phyloP scores from a whole-genome alignment of 2,329 filamentous ascomycete genomes.

The Epichloe glyceriae region DNA sequence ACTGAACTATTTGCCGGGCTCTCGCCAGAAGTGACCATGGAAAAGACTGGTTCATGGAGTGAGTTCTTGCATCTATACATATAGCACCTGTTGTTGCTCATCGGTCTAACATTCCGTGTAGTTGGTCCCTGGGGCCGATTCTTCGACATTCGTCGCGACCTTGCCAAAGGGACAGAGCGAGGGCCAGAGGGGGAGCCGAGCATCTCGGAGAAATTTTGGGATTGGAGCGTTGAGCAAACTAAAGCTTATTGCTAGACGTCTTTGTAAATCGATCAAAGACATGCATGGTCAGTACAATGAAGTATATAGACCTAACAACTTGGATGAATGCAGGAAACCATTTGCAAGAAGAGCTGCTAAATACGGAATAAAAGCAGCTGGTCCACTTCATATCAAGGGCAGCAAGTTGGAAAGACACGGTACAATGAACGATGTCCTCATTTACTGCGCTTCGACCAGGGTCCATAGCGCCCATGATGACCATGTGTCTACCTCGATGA shows the following conservation, averaged over 20 bases:
- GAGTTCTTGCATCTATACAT: rapidly evolving
- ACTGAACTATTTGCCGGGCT: constrained; percentile 34
- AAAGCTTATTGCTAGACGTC: background rate
- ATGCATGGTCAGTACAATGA: too few relatives aligned
- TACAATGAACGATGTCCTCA: too few relatives aligned
- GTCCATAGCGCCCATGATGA: too few relatives aligned
- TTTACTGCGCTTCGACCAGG: too few relatives aligned
- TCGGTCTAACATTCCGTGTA: constrained; percentile 3
- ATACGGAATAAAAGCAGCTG: too few relatives aligned
- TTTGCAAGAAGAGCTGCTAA: too few relatives aligned
- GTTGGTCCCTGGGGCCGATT: constrained; percentile 26
- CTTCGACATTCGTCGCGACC: constrained; percentile 16
- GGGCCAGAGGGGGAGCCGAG: constrained; percentile 22
- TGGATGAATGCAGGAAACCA: too few relatives aligned
- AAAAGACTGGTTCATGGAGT: constrained; percentile 3
- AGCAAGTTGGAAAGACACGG: too few relatives aligned
- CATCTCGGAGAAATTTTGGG: constrained; percentile 21
- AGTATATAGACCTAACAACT: too few relatives aligned
- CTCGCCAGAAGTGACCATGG: constrained; percentile 28
- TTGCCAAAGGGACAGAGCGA: constrained; percentile 16
- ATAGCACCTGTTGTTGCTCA: background rate
- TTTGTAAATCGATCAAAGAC: too few relatives aligned
- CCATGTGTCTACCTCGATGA: too few relatives aligned
- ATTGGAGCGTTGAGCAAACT: constrained; percentile 24
- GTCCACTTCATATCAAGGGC: too few relatives aligned